Evolutionary conservation across 768 basidiomycete genomes (phyloP), one percentile per base, ranked within the genome.

Genomic region (Dacryopinax spathularia): DNA sequence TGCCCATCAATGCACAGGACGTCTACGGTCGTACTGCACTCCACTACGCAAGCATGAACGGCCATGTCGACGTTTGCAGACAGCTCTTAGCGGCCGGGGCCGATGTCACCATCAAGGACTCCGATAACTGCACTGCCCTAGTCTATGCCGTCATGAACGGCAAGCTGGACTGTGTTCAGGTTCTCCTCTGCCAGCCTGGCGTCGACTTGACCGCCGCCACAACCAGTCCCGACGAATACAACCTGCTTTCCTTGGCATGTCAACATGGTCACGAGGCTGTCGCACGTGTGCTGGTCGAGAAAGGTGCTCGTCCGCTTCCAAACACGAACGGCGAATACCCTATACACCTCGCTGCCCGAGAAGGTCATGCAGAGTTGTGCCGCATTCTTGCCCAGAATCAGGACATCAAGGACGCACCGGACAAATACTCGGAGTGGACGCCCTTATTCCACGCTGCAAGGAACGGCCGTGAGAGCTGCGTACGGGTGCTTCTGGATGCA

Each of bases 351-450:
- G 95, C 96, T 25, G 93, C 94, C 7, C 83, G 89, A 63, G 88
- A 91, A 71, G 96, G 96, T 2, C 93, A 96, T 66, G 81, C 81
- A 7, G 82, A 85, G n/a, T 83, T 96, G 20, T 95, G 94, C 72
- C 79, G 76, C 64, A 74, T 91, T 6, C 82, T 99, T 34, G 76
- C 92, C 43, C 69, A 74, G 2, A 77, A 77, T 33, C 83, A 83
- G 37, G 86, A 84, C 60, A 91, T 85, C 36, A 91, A 86, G 84
- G 91, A 91, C 73, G 79, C 82, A 7, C 85, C 87, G 1, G 96
- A 99, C 79, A 98, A 94, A 75, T 98, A 95, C 74, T 89, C 95
- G 71, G 91, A 96, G 72, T 97, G 95, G 92, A 98, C 94, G 6
- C 96, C 96, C 27, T 79, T 98, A 43, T 92, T 94, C 71, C 94